These are phyloP conservation scores for sunflower (Helianthus annuus) DNA, from an alignment of 129 eudicot genomes.

Conservation along the genomic window DNA sequence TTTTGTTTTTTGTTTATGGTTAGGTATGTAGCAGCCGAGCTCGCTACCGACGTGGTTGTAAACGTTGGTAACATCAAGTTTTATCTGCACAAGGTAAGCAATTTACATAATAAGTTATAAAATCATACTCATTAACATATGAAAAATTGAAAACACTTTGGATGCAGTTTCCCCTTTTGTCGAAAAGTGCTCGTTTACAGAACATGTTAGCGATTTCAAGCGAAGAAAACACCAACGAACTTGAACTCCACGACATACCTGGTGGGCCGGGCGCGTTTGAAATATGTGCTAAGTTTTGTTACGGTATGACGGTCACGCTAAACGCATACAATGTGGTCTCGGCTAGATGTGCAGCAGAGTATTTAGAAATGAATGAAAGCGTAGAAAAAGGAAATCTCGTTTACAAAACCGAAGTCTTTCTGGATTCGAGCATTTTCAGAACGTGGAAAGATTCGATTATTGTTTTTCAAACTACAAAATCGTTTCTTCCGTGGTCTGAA, in stretches of 20 bases:
- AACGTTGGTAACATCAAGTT: slow-evolving; percentile 74
- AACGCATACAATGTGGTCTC: slow-evolving; percentile 84
- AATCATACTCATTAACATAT: background rate
- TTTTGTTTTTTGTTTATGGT: background rate
- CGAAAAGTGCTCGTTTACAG: slow-evolving; percentile 75
- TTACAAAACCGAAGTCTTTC: slow-evolving; percentile 81
- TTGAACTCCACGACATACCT: slow-evolving; percentile 65
- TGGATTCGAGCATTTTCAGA: slow-evolving; percentile 74
- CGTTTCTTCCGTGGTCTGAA: slow-evolving; percentile 85
- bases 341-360: slow-evolving; percentile 95
- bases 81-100: slow-evolving; percentile 80
- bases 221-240: slow-evolving; percentile 51
- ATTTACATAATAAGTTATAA: background rate
- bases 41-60: slow-evolving; percentile 64
- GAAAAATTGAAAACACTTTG: slow-evolving; percentile 1
- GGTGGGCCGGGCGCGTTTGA: slow-evolving; percentile 93
- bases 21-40: slow-evolving; percentile 86
- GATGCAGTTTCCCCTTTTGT: slow-evolving; percentile 83
- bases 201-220: slow-evolving; percentile 45
- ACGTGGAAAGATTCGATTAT: slow-evolving; percentile 96
- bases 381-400: slow-evolving; percentile 79
- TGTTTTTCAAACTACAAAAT: slow-evolving; percentile 72
- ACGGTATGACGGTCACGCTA: slow-evolving; percentile 82
- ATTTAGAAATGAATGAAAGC: slow-evolving; percentile 77
- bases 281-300: slow-evolving; percentile 82